Evolutionary conservation across 176 grass and related monocot species (phyloP).

Genomic region (Bolboschoenus planiculmis): DNA sequence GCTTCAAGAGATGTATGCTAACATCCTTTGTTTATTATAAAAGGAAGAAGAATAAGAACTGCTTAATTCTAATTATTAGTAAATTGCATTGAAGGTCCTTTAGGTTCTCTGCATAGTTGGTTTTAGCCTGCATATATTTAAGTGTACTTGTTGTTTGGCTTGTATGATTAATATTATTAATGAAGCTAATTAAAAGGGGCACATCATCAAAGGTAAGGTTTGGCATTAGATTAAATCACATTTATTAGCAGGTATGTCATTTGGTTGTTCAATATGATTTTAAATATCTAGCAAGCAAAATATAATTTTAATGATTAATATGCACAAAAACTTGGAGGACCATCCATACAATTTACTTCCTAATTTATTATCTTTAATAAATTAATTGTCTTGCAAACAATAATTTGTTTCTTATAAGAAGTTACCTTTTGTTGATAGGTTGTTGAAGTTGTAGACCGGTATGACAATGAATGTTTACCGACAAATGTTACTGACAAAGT

Average conservation of each 20-base stretch:
- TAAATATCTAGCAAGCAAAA: not conserved
- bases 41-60: not conserved
- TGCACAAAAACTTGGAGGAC: not conserved
- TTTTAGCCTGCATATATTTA: not conserved
- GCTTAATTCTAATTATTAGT: not conserved
- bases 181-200: not conserved
- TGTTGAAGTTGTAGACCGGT: conserved; percentile 78
- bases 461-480: conserved; percentile 64
- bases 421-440: conserved; percentile 41
- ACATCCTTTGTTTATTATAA: conserved; percentile 8
- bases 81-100: not conserved
- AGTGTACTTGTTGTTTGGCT: not conserved
- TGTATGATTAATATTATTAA: not conserved
- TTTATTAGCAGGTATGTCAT: not conserved
- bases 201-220: not conserved
- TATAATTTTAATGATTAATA: not conserved
- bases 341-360: not conserved
- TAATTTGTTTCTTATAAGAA: conserved; percentile 2
- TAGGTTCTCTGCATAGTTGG: not conserved
- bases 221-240: not conserved
- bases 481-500: conserved; percentile 52
- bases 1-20: conserved; percentile 61
- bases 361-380: not conserved
- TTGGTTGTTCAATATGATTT: not conserved
- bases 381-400: not conserved